These are phyloP conservation scores for Scleroderma bovista DNA, from an alignment of 768 basidiomycete species.

Conservation along the genomic window DNA sequence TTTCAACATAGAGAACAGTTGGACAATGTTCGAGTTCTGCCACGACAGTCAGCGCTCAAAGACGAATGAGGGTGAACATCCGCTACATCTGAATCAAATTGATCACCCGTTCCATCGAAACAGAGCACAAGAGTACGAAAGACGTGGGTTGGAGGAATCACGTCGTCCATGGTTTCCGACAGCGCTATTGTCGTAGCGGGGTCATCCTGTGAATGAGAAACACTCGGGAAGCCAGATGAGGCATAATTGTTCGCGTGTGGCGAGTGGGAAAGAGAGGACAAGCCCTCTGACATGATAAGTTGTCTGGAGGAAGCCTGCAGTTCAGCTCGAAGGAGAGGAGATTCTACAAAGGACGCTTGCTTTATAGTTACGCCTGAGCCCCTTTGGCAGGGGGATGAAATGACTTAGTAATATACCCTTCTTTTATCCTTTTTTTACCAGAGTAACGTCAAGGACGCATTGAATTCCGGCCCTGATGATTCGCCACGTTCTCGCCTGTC, in stretches of 20 bases:
- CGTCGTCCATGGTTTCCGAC: conserved; percentile 18
- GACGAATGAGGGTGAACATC: background rate
- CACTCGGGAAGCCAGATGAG: background rate
- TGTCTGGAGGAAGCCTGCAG: background rate
- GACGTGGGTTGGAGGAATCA: conserved; percentile 38
- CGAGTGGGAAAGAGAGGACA: background rate
- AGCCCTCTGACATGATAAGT: background rate
- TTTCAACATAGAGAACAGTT: conserved; percentile 63
- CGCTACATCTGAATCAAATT: conserved; percentile 63
- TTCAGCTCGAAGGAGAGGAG: background rate
- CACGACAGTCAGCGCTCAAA: background rate
- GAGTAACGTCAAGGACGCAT: no score
- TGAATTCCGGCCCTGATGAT: no score
- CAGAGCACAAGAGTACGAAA: conserved; percentile 61
- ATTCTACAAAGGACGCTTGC: background rate
- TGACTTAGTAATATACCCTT: no score
- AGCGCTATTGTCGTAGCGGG: background rate
- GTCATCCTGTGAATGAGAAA: background rate
- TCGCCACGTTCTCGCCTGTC: no score
- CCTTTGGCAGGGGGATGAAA: no score
- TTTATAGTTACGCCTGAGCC: no score
- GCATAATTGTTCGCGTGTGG: background rate
- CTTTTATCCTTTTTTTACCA: no score
- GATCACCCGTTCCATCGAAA: conserved; percentile 59
- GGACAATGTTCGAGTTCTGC: conserved; percentile 70